phyloP scores from a whole-genome alignment of 495 filamentous ascomycete genomes.

The Tuber indicum region DNA sequence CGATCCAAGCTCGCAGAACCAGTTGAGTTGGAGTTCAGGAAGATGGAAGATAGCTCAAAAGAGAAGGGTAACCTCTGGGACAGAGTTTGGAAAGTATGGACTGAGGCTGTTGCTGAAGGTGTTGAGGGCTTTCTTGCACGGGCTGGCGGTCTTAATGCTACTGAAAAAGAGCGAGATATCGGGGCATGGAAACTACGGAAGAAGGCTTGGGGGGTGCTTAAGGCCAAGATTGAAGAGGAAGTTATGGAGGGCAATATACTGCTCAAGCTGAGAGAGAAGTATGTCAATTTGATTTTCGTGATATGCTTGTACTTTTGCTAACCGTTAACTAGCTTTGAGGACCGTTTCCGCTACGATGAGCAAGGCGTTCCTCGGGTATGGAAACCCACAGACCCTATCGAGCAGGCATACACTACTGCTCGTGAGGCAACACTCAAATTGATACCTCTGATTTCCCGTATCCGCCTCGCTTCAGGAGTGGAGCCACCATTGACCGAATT shows the following conservation, averaged over 20 bases:
- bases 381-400: constrained; percentile 95
- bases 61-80: constrained; percentile 89
- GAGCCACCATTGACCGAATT: constrained; percentile 76
- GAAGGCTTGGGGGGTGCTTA: constrained; percentile 87
- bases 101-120: constrained; percentile 74
- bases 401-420: constrained; percentile 83
- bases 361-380: constrained; percentile 91
- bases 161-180: constrained; percentile 81
- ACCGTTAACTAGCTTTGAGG: constrained; percentile 61
- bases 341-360: constrained; percentile 97
- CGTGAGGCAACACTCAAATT: constrained; percentile 83
- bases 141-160: constrained; percentile 87
- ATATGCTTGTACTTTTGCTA: constrained; percentile 12
- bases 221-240: constrained; percentile 90
- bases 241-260: constrained; percentile 95
- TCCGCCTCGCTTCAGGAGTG: constrained; percentile 63
- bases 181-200: constrained; percentile 86
- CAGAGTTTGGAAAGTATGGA: constrained; percentile 84
- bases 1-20: constrained; percentile 77
- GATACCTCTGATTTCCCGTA: constrained; percentile 82
- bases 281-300: constrained; percentile 18
- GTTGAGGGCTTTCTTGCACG: constrained; percentile 77
- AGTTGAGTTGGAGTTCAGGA: constrained; percentile 89
- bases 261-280: constrained; percentile 88
- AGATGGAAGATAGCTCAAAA: constrained; percentile 48